phyloP scores from a whole-genome alignment of 1,284 basidiomycete species.

The Naganishia cerealis region DNA sequence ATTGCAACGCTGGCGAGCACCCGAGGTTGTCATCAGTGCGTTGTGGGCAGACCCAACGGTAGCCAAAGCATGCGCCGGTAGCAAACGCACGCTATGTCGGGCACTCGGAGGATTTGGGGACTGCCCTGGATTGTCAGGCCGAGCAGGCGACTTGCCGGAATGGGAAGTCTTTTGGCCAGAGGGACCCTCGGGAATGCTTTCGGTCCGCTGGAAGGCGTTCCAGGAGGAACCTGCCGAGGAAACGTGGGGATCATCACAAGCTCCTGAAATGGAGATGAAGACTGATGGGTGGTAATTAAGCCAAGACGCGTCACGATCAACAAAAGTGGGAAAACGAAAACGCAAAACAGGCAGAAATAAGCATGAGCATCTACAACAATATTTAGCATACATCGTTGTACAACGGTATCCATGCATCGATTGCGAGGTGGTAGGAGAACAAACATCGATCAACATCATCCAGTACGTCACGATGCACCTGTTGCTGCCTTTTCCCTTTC shows the following conservation, averaged over 20 bases:
- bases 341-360: not conserved
- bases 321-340: not conserved
- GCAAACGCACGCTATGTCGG: constrained; percentile 47
- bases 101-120: constrained; percentile 52
- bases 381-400: constrained; percentile 7
- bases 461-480: not conserved
- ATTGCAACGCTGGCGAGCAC: constrained; percentile 61
- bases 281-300: constrained; percentile 8
- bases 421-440: not conserved
- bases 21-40: constrained; percentile 60
- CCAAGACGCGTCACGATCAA: not conserved
- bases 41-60: constrained; percentile 69
- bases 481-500: constrained; percentile 39
- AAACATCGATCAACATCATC: not conserved
- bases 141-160: constrained; percentile 32
- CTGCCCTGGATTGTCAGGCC: constrained; percentile 37
- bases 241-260: constrained; percentile 7
- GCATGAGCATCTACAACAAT: constrained; percentile 21
- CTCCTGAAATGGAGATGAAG: constrained; percentile 24
- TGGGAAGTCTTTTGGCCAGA: constrained; percentile 39
- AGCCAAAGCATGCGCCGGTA: constrained; percentile 65
- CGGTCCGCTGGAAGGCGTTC: constrained; percentile 40
- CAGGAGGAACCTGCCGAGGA: constrained; percentile 17
- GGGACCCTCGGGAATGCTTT: constrained; percentile 37
- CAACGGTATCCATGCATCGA: constrained; percentile 21